Base-by-base conservation (phyloP, 2,329 filamentous ascomycete genomes). In the Colletotrichum salicis region DNA sequence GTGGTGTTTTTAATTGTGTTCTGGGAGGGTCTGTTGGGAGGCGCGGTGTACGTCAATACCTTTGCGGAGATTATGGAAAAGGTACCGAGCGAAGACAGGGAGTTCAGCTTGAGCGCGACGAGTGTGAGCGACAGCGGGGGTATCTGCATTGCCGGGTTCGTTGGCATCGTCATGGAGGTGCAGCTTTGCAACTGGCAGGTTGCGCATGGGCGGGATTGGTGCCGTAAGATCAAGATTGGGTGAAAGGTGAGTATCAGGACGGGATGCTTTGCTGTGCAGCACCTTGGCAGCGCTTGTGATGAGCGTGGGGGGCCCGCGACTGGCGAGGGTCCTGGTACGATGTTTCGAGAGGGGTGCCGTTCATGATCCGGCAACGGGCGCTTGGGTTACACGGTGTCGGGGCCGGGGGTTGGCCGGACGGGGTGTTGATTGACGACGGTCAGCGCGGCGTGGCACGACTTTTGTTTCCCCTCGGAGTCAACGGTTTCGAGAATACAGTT, bases 11-110 rank as follows among this genome's bases (percentile, higher is more conserved):
- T 89, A 27, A 85, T 98, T 72, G 87, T 98, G 24, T 96, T 98
- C 78, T 98, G 96, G 96, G 96, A 98, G 80, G 96, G 96, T 0
- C 81, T 98, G 13, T 85, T 99, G 0, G 96, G 96, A 0, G 96
- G 96, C 0, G 86, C 94, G 4, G 96, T 98, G 0, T 99, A 99
- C 77, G 95, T 98, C 71, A 97, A 96, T 77, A 97, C 95, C 0
- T 99, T 98, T 81, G 94, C 95, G 0, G 94, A 97, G 79, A 98
- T 99, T 73, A 92, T 94, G 80, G 94, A 98, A 77, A 91, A 91
- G 7, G 91, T 98, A 1, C 90, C 91, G 0, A 84, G 87, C 5
- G 89, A 91, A 37, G 95, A 98, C 64, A 88, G 96, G 6, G 96
- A 99, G 82, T 98, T 98, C 78, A 97, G 94, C 71, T 84, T 99